Percentiles rank a stretch among this genome's conserved stretches.
Conservation (phyloP, 345 rosid genomes). For the Capsella bursapastoris region DNA sequence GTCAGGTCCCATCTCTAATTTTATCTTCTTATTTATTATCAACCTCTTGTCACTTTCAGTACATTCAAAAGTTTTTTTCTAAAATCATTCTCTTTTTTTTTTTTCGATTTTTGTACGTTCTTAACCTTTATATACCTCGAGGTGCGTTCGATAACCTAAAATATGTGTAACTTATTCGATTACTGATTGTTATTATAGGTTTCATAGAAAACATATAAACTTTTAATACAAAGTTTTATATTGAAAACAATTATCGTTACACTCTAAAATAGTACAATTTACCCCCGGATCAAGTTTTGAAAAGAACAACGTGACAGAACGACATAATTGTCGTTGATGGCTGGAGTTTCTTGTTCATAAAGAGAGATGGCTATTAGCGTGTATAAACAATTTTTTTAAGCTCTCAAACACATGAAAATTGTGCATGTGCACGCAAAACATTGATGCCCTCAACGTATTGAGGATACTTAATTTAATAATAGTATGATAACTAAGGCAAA, state of each 20-base stretch:
- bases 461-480: conserved; percentile 15
- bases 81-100: not conserved
- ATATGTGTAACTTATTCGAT: not conserved
- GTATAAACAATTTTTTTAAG: not conserved
- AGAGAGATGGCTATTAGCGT: not conserved
- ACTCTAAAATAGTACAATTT: not conserved
- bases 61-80: conserved; percentile 5
- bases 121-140: not conserved
- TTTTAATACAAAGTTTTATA: no score
- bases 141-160: conserved; percentile 10
- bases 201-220: not conserved
- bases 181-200: no score
- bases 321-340: conserved; percentile 12
- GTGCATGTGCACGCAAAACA: conserved; percentile 43
- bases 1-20: conserved; percentile 40
- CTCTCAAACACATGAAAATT: conserved; percentile 31
- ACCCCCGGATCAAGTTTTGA: not conserved
- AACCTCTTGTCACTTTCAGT: conserved; percentile 31
- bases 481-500: conserved; percentile 15
- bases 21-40: conserved; percentile 24
- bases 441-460: conserved; percentile 23
- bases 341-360: conserved; percentile 6
- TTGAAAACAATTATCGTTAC: not conserved
- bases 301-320: conserved; percentile 4
- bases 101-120: not conserved